Evolutionary conservation across 2,329 filamentous ascomycete genomes (phyloP).

Genomic region (Fusarium beomiforme): DNA sequence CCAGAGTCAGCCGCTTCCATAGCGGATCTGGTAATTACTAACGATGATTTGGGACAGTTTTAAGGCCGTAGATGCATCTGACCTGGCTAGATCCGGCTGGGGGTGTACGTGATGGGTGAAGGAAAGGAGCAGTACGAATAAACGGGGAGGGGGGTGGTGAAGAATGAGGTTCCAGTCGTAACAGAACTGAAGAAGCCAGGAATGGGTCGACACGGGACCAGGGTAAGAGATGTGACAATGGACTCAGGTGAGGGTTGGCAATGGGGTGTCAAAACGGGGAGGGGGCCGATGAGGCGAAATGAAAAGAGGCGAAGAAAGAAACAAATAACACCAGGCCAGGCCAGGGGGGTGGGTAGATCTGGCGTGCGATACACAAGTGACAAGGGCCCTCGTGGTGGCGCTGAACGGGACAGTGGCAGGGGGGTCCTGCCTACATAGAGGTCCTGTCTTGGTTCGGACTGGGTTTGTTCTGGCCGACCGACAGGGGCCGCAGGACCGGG

Average conservation of each 20-base stretch:
- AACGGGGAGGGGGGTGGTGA: constrained; percentile 36
- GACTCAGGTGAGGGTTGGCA: constrained; percentile 43
- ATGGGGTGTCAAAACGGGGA: constrained; percentile 38
- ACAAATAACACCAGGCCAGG: constrained; percentile 36
- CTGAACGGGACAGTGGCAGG: constrained; percentile 44
- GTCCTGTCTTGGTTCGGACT: constrained; percentile 30
- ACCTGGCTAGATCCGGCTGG: constrained; percentile 47
- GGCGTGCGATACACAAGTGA: constrained; percentile 45
- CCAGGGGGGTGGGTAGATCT: constrained; percentile 47
- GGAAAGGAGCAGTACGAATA: constrained; percentile 27
- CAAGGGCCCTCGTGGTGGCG: constrained; percentile 49
- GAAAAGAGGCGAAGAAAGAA: constrained; percentile 38
- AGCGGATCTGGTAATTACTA: constrained; percentile 50
- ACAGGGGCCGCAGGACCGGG: constrained; percentile 27
- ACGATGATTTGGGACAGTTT: constrained; percentile 49
- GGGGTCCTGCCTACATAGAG: constrained; percentile 28
- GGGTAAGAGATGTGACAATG: constrained; percentile 42
- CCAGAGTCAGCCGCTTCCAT: constrained; percentile 53
- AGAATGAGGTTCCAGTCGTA: constrained; percentile 34
- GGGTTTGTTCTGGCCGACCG: constrained; percentile 29
- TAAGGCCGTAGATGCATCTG: constrained; percentile 52
- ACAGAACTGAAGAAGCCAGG: constrained; percentile 40
- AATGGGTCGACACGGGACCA: constrained; percentile 44
- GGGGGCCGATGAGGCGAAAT: constrained; percentile 40
- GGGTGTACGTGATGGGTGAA: constrained; percentile 35